Evolutionary conservation across 768 basidiomycete genomes (phyloP), one percentile per base, ranked within the genome.

Genomic region (Trametes cinnabarina): DNA sequence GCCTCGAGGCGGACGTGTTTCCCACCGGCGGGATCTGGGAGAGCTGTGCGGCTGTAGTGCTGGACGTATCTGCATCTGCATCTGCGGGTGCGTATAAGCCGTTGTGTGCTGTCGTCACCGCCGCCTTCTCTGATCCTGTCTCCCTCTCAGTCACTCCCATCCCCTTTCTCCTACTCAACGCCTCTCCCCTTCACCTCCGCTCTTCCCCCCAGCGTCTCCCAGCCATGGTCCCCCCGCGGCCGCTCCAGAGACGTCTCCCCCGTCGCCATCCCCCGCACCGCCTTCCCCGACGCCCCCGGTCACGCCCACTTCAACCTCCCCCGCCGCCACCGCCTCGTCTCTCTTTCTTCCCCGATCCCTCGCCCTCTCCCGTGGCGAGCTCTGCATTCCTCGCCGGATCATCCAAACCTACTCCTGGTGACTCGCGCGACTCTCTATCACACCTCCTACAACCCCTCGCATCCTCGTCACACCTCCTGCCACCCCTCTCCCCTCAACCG

Each of bases 221-320:
- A 22, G 26, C 11, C 56, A 70, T 70, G 69, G 56, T 60, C 57
- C 46, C n/a, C 55, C 44, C 64, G 70, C 50, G 70, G 70, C 55
- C 67, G 68, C 56, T 65, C 66, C 9, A 51, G 62, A 47, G 63
- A 66, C 39, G 57, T 71, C 28, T 67, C 70, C 14, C 68, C 68
- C 52, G 55, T 66, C 42, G 65, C 66, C 10, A 28, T 63, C 46
- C 57, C 60, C 6, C 55, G 55, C 32, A 55, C 50, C 32, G n/a
- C 49, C 26, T 41, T 53, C 40, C 59, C 55, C 53, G 47, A 41
- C 50, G 63, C 69, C 55, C 53, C 35, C 19, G 34, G 40, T 49
- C 52, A 25, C 61, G 44, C 43, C 55, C 42, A 47, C 54, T 40
- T 23, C 58, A 49, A 23, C 32, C 37, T 10, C 56, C 20, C 43